Conservation (phyloP, 148 eudicot genomes). For the Spergularia marina region DNA sequence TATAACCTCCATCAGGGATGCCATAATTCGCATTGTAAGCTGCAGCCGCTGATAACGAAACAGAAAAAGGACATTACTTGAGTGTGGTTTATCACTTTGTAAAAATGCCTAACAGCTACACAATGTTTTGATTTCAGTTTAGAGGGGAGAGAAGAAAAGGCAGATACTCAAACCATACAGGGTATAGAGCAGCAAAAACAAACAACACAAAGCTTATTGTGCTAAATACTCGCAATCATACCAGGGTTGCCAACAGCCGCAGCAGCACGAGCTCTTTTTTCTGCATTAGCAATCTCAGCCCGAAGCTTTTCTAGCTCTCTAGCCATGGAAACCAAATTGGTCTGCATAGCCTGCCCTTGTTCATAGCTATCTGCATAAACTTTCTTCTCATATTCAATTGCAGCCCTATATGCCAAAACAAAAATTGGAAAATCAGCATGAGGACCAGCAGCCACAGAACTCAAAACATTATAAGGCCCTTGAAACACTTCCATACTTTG, state of each 20-base stretch:
- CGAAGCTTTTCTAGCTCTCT: constrained; percentile 93
- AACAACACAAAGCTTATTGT: background rate
- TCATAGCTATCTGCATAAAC: constrained; percentile 86
- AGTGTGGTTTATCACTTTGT: background rate
- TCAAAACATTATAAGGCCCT: constrained; percentile 1
- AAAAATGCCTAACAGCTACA: background rate
- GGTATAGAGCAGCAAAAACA: background rate
- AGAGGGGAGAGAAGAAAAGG: background rate
- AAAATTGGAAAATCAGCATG: constrained; percentile 2
- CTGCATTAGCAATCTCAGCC: constrained; percentile 90
- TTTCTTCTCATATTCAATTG: constrained; percentile 92
- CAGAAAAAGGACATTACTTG: background rate
- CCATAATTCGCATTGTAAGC: constrained; percentile 64
- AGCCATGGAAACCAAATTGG: constrained; percentile 74
- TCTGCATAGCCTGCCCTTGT: constrained; percentile 88
- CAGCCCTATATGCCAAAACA: constrained; percentile 55
- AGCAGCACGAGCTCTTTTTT: constrained; percentile 85
- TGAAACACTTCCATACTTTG: constrained; percentile 47
- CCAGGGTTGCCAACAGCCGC: constrained; percentile 71
- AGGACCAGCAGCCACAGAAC: background rate
- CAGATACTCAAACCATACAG: background rate
- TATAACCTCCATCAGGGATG: constrained; percentile 66
- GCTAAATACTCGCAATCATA: constrained; percentile 21
- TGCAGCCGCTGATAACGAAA: constrained; percentile 33
- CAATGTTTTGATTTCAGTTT: background rate